Evolutionary conservation across 2,329 filamentous ascomycete genomes (phyloP), one percentile per base, ranked within the genome.

Genomic region (Ophiostoma sp.): DNA sequence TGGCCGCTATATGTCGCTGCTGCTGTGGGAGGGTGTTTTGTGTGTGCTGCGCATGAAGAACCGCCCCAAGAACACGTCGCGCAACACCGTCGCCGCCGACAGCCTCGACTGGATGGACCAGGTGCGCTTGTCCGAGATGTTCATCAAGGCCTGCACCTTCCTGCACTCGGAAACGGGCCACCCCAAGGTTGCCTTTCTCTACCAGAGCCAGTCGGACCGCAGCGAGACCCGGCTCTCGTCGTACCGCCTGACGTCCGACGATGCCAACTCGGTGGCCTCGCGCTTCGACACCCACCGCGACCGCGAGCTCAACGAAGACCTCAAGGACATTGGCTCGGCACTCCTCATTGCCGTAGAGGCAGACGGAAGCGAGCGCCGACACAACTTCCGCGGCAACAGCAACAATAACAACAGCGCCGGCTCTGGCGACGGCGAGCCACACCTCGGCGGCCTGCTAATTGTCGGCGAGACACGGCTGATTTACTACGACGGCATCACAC

Each of bases 401-500:
- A 68, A 47, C 42, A 65, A 27, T 52, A 40, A 40, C 36, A 40
- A 40, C 70, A 55, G 14, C 11, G 41, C 63, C 64, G 27, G 5
- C 64, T 80, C 79, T 40, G 79, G 82, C 40, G 77, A 80, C 11
- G 79, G 82, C 4, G 83, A 82, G 68, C 83, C 86, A n/a, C 84
- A 87, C 69, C 73, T 87, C 63, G 89, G 90, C 14, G 91, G 91
- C 5, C 78, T 93, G 4, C 81, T 95, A 58, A 85, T 93, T 2
- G 83, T 94, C 7, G 90, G 91, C 27, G 91, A 93, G 78, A 96
- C 91, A 0, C 87, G 88, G 1, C 85, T 99, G 69, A 86, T 89
- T 8, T 98, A 98, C 76, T 88, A 95, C 69, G 91, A 97, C 74
- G 91, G 92, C 70, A 83, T 90, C 45, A 91, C 83, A 27, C 88